Conservation (phyloP, 345 rosid genomes). For the Sapria himalayana region DNA sequence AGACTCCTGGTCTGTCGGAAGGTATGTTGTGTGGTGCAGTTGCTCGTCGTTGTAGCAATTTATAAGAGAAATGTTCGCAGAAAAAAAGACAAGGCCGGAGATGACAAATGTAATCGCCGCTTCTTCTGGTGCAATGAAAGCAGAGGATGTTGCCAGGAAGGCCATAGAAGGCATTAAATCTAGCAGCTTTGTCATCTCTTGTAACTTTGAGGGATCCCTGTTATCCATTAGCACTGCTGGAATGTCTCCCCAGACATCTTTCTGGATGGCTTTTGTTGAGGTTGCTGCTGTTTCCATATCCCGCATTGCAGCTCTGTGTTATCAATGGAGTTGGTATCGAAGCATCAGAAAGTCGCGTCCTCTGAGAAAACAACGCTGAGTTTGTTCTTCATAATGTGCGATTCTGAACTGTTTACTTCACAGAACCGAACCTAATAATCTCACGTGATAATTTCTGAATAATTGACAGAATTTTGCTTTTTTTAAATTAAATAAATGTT, state of each 20-base stretch:
- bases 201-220: slow-evolving; percentile 53
- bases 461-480: too few relatives aligned
- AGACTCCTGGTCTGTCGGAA: slow-evolving; percentile 57
- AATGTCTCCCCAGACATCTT: slow-evolving; percentile 61
- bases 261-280: slow-evolving; percentile 53
- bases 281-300: slow-evolving; percentile 28
- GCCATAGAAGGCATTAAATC: slow-evolving; percentile 50
- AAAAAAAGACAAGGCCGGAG: slow-evolving; percentile 37
- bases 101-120: slow-evolving; percentile 37
- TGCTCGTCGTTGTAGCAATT: too few relatives aligned
- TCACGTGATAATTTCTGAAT: too few relatives aligned
- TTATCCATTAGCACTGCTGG: slow-evolving; percentile 50
- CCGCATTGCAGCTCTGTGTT: slow-evolving; percentile 30
- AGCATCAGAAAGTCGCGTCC: slow-evolving; percentile 32
- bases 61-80: slow-evolving; percentile 26
- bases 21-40: slow-evolving; percentile 19
- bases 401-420: too few relatives aligned
- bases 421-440: too few relatives aligned
- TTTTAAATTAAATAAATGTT: too few relatives aligned
- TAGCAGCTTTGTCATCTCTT: slow-evolving; percentile 42
- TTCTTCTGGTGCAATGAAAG: slow-evolving; percentile 46
- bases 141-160: slow-evolving; percentile 57
- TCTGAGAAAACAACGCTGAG: too few relatives aligned
- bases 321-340: slow-evolving; percentile 65
- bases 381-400: too few relatives aligned